These are phyloP conservation scores for Besnoitia besnoiti DNA, from an alignment of 169 alveolate genomes.

Conservation along the genomic window DNA sequence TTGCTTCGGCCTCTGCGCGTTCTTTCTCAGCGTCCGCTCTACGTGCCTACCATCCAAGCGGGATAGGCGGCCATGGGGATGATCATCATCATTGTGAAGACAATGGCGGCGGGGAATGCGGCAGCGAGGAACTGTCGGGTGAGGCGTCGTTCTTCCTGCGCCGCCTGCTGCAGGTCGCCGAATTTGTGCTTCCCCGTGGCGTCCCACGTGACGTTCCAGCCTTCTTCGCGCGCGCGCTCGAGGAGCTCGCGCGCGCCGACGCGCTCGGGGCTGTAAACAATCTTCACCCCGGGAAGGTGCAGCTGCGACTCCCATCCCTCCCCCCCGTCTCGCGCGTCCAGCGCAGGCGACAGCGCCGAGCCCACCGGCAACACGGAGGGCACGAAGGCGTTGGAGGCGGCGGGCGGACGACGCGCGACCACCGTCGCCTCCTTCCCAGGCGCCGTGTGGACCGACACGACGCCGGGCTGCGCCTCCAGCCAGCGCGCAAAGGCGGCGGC, in stretches of 20 bases:
- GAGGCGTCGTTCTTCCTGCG: background rate
- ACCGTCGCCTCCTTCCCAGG: background rate
- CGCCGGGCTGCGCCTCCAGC: background rate
- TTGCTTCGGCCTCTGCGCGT: too few relatives aligned
- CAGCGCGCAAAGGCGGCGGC: background rate
- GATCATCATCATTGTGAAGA: background rate
- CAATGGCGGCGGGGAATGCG: background rate
- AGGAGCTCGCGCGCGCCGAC: background rate
- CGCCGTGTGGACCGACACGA: background rate
- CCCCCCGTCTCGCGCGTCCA: background rate
- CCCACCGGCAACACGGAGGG: background rate
- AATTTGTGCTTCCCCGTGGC: background rate
- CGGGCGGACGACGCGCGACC: background rate
- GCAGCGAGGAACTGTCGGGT: background rate
- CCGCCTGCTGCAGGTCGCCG: slow-evolving; percentile 13
- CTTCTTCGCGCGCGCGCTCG: background rate
- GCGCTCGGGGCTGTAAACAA: background rate
- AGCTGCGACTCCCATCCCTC: background rate
- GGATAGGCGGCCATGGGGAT: background rate
- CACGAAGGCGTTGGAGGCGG: background rate
- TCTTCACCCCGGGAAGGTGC: background rate
- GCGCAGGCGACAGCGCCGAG: background rate
- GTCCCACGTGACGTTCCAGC: background rate
- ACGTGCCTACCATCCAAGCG: background rate
- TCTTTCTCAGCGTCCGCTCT: too few relatives aligned